Conservation (phyloP, 768 basidiomycete genomes). For the Wakefieldia striispora region DNA sequence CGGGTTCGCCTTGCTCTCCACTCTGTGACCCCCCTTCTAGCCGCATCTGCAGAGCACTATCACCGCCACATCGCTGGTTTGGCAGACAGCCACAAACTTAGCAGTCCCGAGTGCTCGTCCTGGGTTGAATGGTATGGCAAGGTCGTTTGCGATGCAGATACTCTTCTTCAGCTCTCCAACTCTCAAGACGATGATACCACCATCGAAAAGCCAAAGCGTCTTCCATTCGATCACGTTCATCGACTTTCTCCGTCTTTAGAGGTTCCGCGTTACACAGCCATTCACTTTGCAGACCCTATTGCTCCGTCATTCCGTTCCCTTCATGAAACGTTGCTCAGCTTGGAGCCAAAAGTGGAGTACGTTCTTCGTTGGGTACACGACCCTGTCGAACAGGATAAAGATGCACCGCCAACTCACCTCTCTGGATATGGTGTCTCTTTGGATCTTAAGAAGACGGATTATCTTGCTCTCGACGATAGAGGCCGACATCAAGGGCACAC, state of each 20-base stretch:
- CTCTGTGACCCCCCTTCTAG: conserved; percentile 73
- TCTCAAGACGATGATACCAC: conserved; percentile 40
- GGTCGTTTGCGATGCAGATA: conserved; percentile 65
- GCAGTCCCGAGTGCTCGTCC: conserved; percentile 47
- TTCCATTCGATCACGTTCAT: conserved; percentile 78
- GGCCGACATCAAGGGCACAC: conserved; percentile 20
- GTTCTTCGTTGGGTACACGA: conserved; percentile 53
- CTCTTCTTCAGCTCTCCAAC: conserved; percentile 51
- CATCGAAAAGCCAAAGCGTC: conserved; percentile 34
- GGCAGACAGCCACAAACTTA: conserved; percentile 26
- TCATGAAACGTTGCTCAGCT: conserved; percentile 59
- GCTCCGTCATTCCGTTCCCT: conserved; percentile 70
- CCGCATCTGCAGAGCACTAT: conserved; percentile 82
- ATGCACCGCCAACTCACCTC: conserved; percentile 43
- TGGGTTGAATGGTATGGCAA: conserved; percentile 88
- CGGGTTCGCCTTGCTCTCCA: conserved; percentile 77
- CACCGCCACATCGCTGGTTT: conserved; percentile 32
- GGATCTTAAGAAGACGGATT: conserved; percentile 96
- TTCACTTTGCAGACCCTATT: conserved; percentile 71
- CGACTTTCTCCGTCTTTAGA: conserved; percentile 47
- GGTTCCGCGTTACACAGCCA: conserved; percentile 58
- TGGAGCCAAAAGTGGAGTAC: conserved; percentile 59
- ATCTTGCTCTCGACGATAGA: conserved; percentile 90
- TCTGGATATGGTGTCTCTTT: conserved; percentile 91
- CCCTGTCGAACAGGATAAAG: conserved; percentile 35